phyloP scores from a whole-genome alignment of 495 filamentous ascomycete species.

The Neurospora sp. region DNA sequence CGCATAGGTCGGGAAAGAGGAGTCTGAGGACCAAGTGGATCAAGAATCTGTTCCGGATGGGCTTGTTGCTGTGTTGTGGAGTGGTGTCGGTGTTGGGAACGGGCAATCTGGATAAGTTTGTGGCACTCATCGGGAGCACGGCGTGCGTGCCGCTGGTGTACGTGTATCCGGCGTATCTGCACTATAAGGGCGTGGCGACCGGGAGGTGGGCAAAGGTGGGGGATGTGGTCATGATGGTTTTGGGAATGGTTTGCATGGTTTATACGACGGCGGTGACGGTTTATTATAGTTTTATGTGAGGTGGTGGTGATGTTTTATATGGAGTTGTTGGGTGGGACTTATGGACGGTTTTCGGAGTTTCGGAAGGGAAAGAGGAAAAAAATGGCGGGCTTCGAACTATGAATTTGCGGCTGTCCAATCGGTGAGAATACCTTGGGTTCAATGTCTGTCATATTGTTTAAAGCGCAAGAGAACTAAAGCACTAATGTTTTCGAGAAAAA shows the following conservation, averaged over 20 bases:
- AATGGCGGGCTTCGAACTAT: not conserved
- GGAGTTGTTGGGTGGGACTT: not conserved
- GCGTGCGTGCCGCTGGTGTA: conserved; percentile 83
- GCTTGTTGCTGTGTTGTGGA: conserved; percentile 39
- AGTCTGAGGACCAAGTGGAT: conserved; percentile 49
- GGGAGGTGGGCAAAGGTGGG: conserved; percentile 34
- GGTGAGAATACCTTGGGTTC: not conserved
- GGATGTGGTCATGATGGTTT: conserved; percentile 44
- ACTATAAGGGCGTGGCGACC: conserved; percentile 48
- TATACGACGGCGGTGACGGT: conserved; percentile 53
- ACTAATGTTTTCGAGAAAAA: not conserved
- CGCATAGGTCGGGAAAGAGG: conserved; percentile 43
- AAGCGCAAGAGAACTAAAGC: not conserved
- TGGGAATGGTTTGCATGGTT: conserved; percentile 50
- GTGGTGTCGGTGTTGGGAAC: conserved; percentile 44
- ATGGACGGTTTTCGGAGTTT: not conserved
- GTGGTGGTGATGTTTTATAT: not conserved
- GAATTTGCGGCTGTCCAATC: not conserved
- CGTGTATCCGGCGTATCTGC: conserved; percentile 71
- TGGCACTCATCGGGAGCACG: conserved; percentile 51
- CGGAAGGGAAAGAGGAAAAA: not conserved
- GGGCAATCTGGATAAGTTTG: conserved; percentile 53
- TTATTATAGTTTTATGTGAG: conserved; percentile 27
- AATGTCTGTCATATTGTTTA: not conserved
- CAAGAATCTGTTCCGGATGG: conserved; percentile 50